Evolutionary conservation across 1,284 basidiomycete genomes (phyloP), one percentile per base, ranked within the genome.

Genomic region (Mycosarcoma maydis): DNA sequence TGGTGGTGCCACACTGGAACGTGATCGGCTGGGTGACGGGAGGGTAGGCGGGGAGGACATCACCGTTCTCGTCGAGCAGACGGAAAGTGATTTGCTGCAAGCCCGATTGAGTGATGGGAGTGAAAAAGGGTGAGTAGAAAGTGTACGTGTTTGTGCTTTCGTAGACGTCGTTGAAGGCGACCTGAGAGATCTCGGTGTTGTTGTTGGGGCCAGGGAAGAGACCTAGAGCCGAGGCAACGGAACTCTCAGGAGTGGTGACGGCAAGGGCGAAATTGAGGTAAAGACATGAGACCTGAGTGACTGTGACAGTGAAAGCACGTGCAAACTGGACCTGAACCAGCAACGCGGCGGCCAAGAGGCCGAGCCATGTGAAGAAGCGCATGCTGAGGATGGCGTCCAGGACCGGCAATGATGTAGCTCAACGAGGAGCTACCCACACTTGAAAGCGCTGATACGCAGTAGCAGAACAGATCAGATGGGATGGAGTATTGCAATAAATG

Each of bases 1-100:
- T 19, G 23, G 48, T 52, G 24, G 61, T 51, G 33, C 61, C 61
- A 27, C 68, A 71, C 33, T 59, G 46, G 58, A 71, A 71, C 36
- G 45, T 54, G 54, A 71, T 8, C 1, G 48, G 32, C 27, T 59
- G 50, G 2, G 55, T 56, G 47, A 71, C 37, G 19, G 57, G 13
- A 11, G 38, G 3, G 19, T 38, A 65, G 20, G 53, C 37, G 27
- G 61, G 10, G 37, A 70, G 32, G 37, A 41, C 11, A 1, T 38
- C 32, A n/a, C 57, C 58, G 29, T 42, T 36, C 2, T 22, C 23
- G 30, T 66, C 68, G 27, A 71, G 49, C 17, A 66, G 52, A 16
- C 34, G 51, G 47, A 71, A 71, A 20, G 45, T 43, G 29, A 71
- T 42, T 9, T 40, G 34, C 34, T 52, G 44, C 10, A 51, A 23